Percentiles rank a stretch among this genome's conserved stretches.
Evolutionary conservation across 768 basidiomycete genomes (phyloP).

Genomic region (Boletus subcaerulescens): DNA sequence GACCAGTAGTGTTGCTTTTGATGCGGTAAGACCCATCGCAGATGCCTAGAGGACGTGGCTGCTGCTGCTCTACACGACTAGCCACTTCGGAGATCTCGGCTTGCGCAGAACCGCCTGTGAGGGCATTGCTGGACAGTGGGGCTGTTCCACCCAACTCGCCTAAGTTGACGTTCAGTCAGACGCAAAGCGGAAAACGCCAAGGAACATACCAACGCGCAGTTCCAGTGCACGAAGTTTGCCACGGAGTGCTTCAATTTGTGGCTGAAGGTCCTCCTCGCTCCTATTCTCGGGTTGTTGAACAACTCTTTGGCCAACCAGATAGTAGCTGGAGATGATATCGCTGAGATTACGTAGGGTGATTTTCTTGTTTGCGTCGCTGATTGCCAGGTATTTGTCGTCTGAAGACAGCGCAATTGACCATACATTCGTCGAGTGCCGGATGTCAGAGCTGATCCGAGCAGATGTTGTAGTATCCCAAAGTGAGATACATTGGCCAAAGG

Average conservation of each 20-base stretch:
- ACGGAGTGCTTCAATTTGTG: background rate
- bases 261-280: background rate
- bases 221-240: background rate
- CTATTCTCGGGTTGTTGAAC: too few species aligned
- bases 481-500: too few species aligned
- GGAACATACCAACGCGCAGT: background rate
- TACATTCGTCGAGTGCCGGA: too few species aligned
- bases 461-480: too few species aligned
- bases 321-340: too few species aligned
- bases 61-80: background rate
- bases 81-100: background rate
- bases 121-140: background rate
- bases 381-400: too few species aligned
- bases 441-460: too few species aligned
- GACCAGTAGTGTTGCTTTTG: background rate
- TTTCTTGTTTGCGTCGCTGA: too few species aligned
- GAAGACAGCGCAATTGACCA: too few species aligned
- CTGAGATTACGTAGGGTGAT: too few species aligned
- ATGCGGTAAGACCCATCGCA: background rate
- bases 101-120: background rate
- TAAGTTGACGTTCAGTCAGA: background rate
- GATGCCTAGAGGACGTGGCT: background rate
- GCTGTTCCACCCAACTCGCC: background rate
- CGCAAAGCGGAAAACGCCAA: background rate
- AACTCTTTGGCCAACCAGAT: too few species aligned